Evolutionary conservation across 1,284 basidiomycete genomes (phyloP), one percentile per base, ranked within the genome.

Genomic region (Moniliella sp.): DNA sequence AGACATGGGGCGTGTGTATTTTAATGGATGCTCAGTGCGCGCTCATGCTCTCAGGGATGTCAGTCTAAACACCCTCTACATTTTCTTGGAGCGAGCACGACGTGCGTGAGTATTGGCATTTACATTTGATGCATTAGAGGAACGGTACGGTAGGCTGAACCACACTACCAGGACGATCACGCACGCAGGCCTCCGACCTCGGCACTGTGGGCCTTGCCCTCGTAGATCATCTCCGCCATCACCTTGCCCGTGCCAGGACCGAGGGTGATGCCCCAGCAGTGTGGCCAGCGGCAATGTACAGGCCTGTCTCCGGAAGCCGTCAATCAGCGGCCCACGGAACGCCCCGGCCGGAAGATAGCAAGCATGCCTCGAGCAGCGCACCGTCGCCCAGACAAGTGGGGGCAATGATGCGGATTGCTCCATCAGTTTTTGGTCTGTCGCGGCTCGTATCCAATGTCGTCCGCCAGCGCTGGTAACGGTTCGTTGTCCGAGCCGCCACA

Each of bases 341-440:
- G n/a, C n/a, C n/a, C 7, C 26, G 7, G 5, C 64, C 4, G 69
- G 69, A 17, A 70, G 55, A 50, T 63, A 71, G 53, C 69, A 71
- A 0, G 67, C 66, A 44, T 70, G 69, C 34, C 27, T 59, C 50
- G n/a, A 67, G 45, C 5, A 34, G 36, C 0, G 50, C 46, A 26
- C 60, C 60, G 0, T 50, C 58, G 3, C 48, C 43, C 15, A 63
- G 46, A 32, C 67, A 62, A 4, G 63, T 49, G 2, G 66, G 66
- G 2, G 65, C 63, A 18, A 70, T 52, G 2, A 59, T 60, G 15
- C 52, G 48, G 5, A 65, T 62, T 69, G 66, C 10, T 48, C 40
- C 28, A 66, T 53, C 10, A 70, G 57, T 16, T 57, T 56, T 51
- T 40, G 27, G 67, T 65, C 8, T 64, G 58, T 1, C 42, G 34